Conservation (phyloP, 768 basidiomycete genomes). For the Mrakia hoshinonis region DNA sequence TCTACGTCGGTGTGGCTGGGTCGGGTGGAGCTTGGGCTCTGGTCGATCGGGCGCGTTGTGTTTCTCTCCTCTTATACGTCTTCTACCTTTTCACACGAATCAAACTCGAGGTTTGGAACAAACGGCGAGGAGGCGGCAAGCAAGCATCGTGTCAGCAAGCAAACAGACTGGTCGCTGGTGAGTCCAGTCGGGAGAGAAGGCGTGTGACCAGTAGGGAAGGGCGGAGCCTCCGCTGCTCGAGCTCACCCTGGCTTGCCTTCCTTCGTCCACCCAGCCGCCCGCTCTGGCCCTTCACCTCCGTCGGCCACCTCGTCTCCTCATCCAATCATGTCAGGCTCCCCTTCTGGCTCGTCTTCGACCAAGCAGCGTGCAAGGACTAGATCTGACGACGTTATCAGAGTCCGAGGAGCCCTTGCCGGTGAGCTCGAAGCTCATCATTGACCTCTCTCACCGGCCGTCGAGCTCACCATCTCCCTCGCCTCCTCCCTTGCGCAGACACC, state of each 20-base stretch:
- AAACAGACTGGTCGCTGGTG: background rate
- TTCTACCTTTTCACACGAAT: slow-evolving; percentile 8
- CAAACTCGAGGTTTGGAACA: slow-evolving; percentile 1
- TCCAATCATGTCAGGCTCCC: background rate
- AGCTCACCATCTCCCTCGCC: background rate
- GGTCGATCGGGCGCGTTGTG: background rate
- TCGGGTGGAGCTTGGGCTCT: background rate
- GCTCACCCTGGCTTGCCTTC: background rate
- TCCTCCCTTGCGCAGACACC: background rate
- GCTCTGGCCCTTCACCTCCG: no score
- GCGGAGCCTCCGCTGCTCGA: background rate
- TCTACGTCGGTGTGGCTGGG: background rate
- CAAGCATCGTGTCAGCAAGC: background rate
- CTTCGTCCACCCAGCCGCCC: background rate
- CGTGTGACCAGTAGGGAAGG: background rate
- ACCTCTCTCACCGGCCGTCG: background rate
- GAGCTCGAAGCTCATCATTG: background rate
- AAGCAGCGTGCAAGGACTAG: background rate
- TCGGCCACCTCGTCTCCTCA: background rate
- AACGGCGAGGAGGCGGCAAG: background rate
- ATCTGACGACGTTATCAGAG: background rate
- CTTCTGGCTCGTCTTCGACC: background rate
- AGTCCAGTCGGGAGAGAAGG: background rate
- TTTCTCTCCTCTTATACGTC: slow-evolving; percentile 3
- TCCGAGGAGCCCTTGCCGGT: background rate